Conservation (phyloP, 345 rosid species). For the Gossypium herbaceum region DNA sequence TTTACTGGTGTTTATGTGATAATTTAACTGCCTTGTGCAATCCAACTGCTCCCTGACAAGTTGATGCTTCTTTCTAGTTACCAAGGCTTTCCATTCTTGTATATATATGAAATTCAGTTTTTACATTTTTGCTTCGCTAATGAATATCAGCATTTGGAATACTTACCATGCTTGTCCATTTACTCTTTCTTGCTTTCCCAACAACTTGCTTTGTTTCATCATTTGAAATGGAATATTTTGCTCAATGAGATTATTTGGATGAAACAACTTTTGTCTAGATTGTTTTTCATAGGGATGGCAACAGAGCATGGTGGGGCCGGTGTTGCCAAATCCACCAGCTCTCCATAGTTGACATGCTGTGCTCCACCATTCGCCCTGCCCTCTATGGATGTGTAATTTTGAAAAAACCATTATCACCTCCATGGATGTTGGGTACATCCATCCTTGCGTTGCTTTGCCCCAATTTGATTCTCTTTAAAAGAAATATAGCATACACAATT, state of each 20-base stretch:
- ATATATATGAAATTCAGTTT: neutral
- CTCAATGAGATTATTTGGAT: neutral
- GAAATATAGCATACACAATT: no score
- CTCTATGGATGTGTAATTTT: no score
- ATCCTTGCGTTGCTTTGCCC: no score
- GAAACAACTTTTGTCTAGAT: neutral
- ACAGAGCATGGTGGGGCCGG: no score
- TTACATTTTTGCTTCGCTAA: neutral
- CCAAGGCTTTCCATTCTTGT: neutral
- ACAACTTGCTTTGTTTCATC: neutral
- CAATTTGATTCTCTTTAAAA: no score
- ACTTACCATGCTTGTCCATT: neutral
- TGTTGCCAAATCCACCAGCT: no score
- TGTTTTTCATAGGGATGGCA: neutral
- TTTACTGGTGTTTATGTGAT: constrained; percentile 7
- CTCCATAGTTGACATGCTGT: no score
- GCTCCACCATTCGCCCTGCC: no score
- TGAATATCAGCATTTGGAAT: neutral
- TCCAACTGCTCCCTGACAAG: neutral
- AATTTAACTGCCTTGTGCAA: neutral
- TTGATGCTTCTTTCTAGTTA: neutral
- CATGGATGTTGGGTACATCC: no score
- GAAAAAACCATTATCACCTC: no score
- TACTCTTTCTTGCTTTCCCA: neutral
- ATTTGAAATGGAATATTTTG: neutral